These are phyloP conservation scores for Neurospora cerealis DNA, from an alignment of 495 filamentous ascomycete genomes.

Conservation along the genomic window DNA sequence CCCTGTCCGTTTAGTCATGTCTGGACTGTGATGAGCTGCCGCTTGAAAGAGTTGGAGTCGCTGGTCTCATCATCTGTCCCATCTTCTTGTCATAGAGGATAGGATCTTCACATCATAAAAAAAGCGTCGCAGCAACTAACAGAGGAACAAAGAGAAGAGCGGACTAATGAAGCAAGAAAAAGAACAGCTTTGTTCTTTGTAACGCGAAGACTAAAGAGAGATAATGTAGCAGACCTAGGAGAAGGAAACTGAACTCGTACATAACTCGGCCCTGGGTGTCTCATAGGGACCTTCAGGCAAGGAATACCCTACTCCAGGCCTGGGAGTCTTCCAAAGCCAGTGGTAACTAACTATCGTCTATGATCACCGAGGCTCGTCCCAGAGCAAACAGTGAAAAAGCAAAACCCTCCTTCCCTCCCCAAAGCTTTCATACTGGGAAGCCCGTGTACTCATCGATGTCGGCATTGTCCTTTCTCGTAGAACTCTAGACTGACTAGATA, in stretches of 20 bases:
- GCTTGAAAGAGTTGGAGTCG: too few species aligned
- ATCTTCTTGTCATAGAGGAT: too few species aligned
- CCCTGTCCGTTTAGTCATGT: too few species aligned
- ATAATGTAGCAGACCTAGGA: neutral
- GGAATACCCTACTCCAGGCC: too few species aligned
- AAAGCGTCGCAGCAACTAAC: neutral
- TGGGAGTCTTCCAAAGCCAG: neutral
- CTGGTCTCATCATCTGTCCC: too few species aligned
- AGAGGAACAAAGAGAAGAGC: fast-evolving
- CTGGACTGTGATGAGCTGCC: too few species aligned
- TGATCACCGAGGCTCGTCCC: neutral
- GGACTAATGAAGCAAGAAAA: neutral
- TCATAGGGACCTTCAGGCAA: too few species aligned
- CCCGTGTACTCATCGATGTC: neutral
- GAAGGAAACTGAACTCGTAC: too few species aligned
- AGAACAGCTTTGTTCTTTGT: neutral
- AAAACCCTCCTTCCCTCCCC: neutral
- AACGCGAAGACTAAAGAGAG: neutral
- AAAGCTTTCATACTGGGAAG: neutral
- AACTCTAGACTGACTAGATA: too few species aligned
- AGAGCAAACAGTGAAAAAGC: neutral
- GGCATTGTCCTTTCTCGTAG: neutral
- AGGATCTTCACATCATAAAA: neutral
- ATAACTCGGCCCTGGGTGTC: too few species aligned
- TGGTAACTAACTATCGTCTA: neutral